Evolutionary conservation across 2,329 filamentous ascomycete species (phyloP).

Genomic region (Uncinocarpus reesii): DNA sequence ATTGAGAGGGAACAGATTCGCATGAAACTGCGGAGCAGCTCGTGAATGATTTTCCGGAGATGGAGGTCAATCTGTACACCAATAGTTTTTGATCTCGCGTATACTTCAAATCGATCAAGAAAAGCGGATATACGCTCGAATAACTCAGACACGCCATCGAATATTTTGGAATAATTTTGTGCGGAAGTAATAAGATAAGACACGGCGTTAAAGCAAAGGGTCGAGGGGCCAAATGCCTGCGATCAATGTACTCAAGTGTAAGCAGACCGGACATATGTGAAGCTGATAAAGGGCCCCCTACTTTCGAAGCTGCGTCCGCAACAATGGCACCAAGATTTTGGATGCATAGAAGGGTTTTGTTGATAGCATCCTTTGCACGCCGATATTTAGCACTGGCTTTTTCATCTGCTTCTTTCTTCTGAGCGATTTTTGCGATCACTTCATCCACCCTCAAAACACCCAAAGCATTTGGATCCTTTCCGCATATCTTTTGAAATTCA

Average conservation of each 20-base stretch:
- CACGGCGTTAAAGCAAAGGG: conserved; percentile 25
- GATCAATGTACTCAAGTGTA: conserved; percentile 2
- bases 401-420: conserved; percentile 20
- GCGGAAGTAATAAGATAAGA: conserved; percentile 22
- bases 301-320: conserved; percentile 23
- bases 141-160: conserved; percentile 21
- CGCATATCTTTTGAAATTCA: conserved; percentile 16
- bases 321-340: conserved; percentile 21
- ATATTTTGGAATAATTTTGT: conserved; percentile 25
- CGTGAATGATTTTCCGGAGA: conserved; percentile 22
- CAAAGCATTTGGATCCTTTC: conserved; percentile 17
- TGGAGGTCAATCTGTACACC: conserved; percentile 20
- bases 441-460: conserved; percentile 19
- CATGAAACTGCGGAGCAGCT: conserved; percentile 22
- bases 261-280: background rate
- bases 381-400: conserved; percentile 20
- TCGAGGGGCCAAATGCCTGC: conserved; percentile 23
- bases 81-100: conserved; percentile 19
- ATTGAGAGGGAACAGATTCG: conserved; percentile 23
- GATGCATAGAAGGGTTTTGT: conserved; percentile 21
- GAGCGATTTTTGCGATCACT: conserved; percentile 20
- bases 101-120: conserved; percentile 23
- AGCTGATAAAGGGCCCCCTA: conserved; percentile 8
- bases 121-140: conserved; percentile 23
- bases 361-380: conserved; percentile 19